phyloP scores from a whole-genome alignment of 306 rosid species.

The Ormosia semicastrata region DNA sequence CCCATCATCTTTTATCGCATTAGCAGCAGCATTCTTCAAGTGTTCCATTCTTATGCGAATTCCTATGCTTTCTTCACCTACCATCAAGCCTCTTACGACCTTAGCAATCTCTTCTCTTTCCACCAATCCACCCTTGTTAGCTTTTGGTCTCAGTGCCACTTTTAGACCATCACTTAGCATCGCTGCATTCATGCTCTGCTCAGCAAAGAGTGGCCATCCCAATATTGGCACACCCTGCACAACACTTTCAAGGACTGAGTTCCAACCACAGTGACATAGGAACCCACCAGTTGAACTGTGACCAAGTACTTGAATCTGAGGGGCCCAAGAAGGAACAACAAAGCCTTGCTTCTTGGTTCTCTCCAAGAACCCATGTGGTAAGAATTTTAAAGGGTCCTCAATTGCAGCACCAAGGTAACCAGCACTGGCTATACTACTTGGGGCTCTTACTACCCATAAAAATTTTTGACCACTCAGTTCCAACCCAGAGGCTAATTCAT shows the following conservation, averaged over 20 bases:
- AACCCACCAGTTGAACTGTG: slow-evolving; percentile 33
- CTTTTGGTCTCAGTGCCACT: slow-evolving; percentile 41
- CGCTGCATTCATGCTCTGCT: slow-evolving; percentile 27
- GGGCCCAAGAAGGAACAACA: slow-evolving; percentile 30
- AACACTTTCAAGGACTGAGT: slow-evolving; percentile 33
- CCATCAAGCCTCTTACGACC: slow-evolving; percentile 20
- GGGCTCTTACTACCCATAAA: slow-evolving; percentile 35
- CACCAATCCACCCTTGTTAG: slow-evolving; percentile 12
- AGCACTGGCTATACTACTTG: neutral
- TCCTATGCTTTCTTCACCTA: slow-evolving; percentile 27
- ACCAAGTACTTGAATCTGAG: slow-evolving; percentile 28
- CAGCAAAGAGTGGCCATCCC: slow-evolving; percentile 40
- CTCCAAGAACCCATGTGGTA: slow-evolving; percentile 26
- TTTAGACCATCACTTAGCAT: slow-evolving; percentile 2
- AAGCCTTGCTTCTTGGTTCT: slow-evolving; percentile 33
- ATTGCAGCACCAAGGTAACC: neutral
- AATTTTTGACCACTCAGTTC: slow-evolving; percentile 28
- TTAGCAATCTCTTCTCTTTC: slow-evolving; percentile 36
- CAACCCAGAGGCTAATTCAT: slow-evolving; percentile 38
- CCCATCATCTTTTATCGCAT: slow-evolving; percentile 22
- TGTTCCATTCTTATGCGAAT: slow-evolving; percentile 1
- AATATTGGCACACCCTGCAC: slow-evolving; percentile 26
- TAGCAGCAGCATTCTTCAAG: slow-evolving; percentile 24
- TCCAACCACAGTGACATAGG: slow-evolving; percentile 38
- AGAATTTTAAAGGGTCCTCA: slow-evolving; percentile 24